Evolutionary conservation across 1,284 basidiomycete genomes (phyloP).

Genomic region (Microbotryomycetes sp.): DNA sequence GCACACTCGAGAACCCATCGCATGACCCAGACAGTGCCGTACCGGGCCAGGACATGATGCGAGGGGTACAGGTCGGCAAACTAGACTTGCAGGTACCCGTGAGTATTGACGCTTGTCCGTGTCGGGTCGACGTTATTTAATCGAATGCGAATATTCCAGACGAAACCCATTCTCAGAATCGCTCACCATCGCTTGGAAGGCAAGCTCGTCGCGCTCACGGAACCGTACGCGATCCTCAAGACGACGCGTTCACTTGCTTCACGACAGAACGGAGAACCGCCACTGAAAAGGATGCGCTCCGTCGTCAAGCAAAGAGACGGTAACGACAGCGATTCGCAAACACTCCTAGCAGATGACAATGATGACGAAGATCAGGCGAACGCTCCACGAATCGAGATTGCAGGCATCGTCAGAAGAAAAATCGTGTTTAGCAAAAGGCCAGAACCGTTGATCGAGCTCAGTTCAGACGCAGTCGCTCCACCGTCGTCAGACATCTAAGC

Average conservation of each 20-base stretch:
- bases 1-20: constrained; percentile 23
- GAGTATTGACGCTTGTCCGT: neutral
- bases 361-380: neutral
- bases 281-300: neutral
- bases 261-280: neutral
- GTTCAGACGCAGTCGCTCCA: constrained; percentile 7
- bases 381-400: constrained; percentile 19
- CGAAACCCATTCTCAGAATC: constrained; percentile 32
- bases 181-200: constrained; percentile 35
- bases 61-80: constrained; percentile 29
- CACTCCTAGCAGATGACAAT: neutral
- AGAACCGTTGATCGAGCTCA: constrained; percentile 30
- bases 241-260: neutral
- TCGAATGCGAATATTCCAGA: constrained; percentile 9
- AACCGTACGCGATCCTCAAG: constrained; percentile 31
- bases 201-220: constrained; percentile 29
- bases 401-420: constrained; percentile 29
- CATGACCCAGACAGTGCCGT: constrained; percentile 2
- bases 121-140: neutral
- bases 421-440: constrained; percentile 34
- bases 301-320: neutral
- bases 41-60: neutral
- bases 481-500: neutral
- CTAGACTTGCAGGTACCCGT: constrained; percentile 33
- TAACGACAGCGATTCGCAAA: no score